Conservation (phyloP, 441 rosid species). For the Corymbia calophylla region DNA sequence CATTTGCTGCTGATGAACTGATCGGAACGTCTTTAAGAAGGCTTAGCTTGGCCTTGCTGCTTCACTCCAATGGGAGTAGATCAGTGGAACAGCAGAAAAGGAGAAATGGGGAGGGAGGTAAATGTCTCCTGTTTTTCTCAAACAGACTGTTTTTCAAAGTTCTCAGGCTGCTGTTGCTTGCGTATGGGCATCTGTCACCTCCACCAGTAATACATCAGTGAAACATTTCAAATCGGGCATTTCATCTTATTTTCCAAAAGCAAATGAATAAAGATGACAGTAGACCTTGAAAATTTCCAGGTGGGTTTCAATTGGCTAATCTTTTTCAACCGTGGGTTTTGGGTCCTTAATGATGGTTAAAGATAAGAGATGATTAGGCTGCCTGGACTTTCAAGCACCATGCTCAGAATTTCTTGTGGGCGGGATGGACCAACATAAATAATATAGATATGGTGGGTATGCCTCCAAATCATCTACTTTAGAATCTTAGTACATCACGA, state of each 20-base stretch:
- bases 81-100: background rate
- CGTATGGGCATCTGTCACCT: background rate
- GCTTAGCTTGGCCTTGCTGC: too few relatives aligned
- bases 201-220: background rate
- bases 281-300: background rate
- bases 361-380: background rate
- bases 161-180: background rate
- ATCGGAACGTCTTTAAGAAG: background rate
- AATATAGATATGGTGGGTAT: background rate
- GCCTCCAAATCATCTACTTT: background rate
- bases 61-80: too few relatives aligned
- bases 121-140: background rate
- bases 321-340: background rate
- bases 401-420: background rate
- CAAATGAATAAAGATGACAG: background rate
- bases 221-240: background rate
- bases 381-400: background rate
- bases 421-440: background rate
- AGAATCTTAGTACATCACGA: background rate
- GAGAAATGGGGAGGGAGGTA: background rate
- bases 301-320: background rate
- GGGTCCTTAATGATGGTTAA: background rate
- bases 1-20: background rate
- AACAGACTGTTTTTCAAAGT: background rate
- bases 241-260: background rate